Evolutionary conservation across 768 basidiomycete genomes (phyloP), one percentile per base, ranked within the genome.

Genomic region (Hericium rajendrae): DNA sequence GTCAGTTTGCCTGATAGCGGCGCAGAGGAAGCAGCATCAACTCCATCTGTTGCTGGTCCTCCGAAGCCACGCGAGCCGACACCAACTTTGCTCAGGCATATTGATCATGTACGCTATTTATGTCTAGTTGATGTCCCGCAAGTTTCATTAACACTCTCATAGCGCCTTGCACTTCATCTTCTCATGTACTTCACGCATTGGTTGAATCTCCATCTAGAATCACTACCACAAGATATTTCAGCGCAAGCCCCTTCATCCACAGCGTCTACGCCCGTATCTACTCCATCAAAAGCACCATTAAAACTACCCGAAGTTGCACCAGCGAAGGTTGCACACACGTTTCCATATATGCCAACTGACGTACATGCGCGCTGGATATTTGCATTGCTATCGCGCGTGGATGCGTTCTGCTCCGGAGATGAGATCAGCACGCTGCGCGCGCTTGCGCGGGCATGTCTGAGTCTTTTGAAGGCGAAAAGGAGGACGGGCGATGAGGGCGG

Each of bases 171-270:
- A 4, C 67, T 91, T 26, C 89, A 89, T 66, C 75, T 91, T 48
- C 70, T 92, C 58, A 89, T 88, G 86, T 91, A 90, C 68, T 91
- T 91, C 68, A 77, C 82, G 16, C 80, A 90, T 64, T 92, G 89
- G 89, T 83, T 89, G 60, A 84, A 84, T 60, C 57, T 78, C 13
- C 76, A 86, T 59, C 67, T 88, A 6, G 75, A 82, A 49, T 57
- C 26, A 4, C 26, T 26, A 26, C 26, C 26, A 26, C 26, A 26
- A 26, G 26, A 26, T 26, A 26, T 5, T 26, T 26, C 26, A 26
- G 26, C 26, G 5, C 26, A 26, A 26, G 26, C 26, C 26, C 26
- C 26, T 26, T 26, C 26, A 5, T 26, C 26, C 5, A 26, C 26
- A 26, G 26, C 26, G 5, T 26, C 26, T 26, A 26, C 26, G 26